Base-by-base conservation (phyloP, 192 early-diverging fungal species). In the Irineochytrium annulatum region DNA sequence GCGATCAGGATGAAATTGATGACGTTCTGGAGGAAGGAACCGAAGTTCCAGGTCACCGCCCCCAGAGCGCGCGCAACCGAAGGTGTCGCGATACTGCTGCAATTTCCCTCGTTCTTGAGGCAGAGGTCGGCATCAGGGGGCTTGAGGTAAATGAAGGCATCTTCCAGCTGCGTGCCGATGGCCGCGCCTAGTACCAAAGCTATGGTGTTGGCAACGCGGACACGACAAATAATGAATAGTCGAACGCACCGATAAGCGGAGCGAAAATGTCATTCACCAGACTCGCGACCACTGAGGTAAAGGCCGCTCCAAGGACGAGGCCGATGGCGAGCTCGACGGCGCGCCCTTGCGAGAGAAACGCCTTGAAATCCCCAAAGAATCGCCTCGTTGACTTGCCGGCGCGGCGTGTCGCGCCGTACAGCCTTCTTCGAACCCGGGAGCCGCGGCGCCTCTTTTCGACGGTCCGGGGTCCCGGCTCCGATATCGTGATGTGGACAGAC, bases 1-100 rank as follows among this genome's bases (percentile, higher is more conserved):
- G 77, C 71, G 39, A 85, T 39, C 17, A 85, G 69, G 58, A 84
- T 65, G 35, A 85, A 85, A 65, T 85, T 85, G 66, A 85, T 68
- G 44, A 83, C 45, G n/a, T 62, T 77, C 51, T 85, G 83, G 43
- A 85, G 45, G 44, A 85, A 85, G 55, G 70, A 68, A 1, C 83
- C 83, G 41, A 67, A 77, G 34, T 69, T 69, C 67, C 67, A 69
- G 6, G 67, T 63, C 8, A 69, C 67, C 2, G 60, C 67, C 32
- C 67, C 67, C 4, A 41, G 30, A n/a, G 8, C 43, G 6, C 49
- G 67, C 1, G 67, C 67, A 5, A 49, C n/a, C 44, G 17, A 3
- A 3, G 57, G 57, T 16, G 57, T 44, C 19, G 4, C 8, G 39
- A 58, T 43, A 33, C 19, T 39, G 3, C 19, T 20, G 28, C 57